Evolutionary conservation across 148 eudicot genomes (phyloP).

Genomic region (Rhododendron williamsianum): DNA sequence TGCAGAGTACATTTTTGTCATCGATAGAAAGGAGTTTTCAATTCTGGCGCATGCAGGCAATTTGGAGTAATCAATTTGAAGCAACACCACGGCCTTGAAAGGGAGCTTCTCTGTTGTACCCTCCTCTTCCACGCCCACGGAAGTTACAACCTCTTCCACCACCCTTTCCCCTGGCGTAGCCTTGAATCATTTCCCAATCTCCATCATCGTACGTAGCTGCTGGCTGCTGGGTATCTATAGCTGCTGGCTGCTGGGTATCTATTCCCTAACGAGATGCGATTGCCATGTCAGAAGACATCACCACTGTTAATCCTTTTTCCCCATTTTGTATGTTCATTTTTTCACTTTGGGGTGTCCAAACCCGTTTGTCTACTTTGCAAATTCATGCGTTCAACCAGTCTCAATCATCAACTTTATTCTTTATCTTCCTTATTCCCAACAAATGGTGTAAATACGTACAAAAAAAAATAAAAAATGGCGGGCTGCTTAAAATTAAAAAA

Average conservation of each 20-base stretch:
- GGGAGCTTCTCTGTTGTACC: constrained; percentile 46
- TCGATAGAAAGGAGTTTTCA: background rate
- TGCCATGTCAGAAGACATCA: background rate
- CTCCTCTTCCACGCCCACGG: constrained; percentile 65
- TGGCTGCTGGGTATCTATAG: constrained; percentile 48
- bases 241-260: constrained; percentile 46
- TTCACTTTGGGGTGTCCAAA: background rate
- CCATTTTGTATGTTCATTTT: background rate
- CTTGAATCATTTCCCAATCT: constrained; percentile 66
- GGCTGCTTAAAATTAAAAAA: constrained; percentile 38
- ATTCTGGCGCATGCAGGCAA: background rate
- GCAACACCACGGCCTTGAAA: constrained; percentile 41
- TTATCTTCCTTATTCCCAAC: background rate
- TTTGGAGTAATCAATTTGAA: background rate
- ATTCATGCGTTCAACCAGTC: constrained; percentile 9
- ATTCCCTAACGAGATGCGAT: constrained; percentile 38
- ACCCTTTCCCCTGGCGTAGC: constrained; percentile 68
- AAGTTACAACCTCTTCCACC: constrained; percentile 69
- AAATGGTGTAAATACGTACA: background rate
- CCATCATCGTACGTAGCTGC: constrained; percentile 64
- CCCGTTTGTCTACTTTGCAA: background rate
- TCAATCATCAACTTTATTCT: background rate
- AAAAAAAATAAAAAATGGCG: constrained; percentile 18
- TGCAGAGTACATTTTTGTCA: background rate
- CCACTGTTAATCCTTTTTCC: background rate